Conservation (phyloP, 495 filamentous ascomycete species). For the Talaromyces thailandensis region DNA sequence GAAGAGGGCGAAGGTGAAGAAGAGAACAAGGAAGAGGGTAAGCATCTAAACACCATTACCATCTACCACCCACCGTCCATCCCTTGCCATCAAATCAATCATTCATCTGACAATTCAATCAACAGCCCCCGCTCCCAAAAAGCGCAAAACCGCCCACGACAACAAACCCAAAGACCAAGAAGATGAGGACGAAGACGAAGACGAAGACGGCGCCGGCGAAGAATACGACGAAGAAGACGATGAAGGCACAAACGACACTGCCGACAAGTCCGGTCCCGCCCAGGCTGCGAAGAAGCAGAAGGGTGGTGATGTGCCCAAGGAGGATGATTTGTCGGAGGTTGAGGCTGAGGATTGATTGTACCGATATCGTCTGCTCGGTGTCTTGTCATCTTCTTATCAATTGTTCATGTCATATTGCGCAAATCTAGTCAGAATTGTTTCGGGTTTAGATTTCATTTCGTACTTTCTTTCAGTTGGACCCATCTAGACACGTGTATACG, state of each 20-base stretch:
- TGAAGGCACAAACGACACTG: conserved; percentile 1
- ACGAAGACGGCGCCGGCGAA: not conserved
- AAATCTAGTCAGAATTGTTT: not conserved
- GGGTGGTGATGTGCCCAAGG: conserved; percentile 36
- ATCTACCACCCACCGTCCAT: not conserved
- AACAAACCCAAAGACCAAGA: conserved; percentile 18
- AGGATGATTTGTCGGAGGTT: conserved; percentile 34
- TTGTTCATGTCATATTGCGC: not conserved
- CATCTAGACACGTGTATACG: not conserved
- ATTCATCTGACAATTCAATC: not conserved
- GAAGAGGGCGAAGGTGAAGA: conserved; percentile 1
- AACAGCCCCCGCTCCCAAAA: conserved; percentile 5
- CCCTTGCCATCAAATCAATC: not conserved
- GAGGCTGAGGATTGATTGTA: conserved; percentile 17
- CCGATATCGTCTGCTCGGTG: not conserved
- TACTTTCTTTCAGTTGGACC: not conserved
- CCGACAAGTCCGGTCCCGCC: conserved; percentile 29
- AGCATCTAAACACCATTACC: not conserved
- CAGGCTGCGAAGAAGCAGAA: conserved; percentile 33
- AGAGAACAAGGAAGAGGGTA: conserved; percentile 5
- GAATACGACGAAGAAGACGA: conserved; percentile 3
- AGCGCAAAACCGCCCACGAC: conserved; percentile 21
- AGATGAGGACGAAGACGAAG: conserved; percentile 2
- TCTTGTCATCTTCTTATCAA: not conserved
- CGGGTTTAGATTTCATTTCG: not conserved